Base-by-base conservation (phyloP, 192 early-diverging fungal species). In the Linderina pennispora region DNA sequence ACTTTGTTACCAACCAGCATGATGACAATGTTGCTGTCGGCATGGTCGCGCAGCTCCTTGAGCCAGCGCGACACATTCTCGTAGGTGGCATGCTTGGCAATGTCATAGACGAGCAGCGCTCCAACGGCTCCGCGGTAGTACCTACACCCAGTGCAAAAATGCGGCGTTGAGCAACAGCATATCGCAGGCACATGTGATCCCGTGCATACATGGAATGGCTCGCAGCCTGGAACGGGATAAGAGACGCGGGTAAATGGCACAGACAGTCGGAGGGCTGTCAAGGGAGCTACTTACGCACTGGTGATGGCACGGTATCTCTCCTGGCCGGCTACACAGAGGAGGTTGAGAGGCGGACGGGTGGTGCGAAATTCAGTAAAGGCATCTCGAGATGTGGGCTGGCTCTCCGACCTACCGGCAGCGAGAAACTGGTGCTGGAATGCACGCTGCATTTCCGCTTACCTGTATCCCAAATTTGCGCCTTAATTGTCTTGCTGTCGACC, bases 1-100 rank as follows among this genome's bases (percentile, higher is more conserved):
- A 90, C 87, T 99, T n/a, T 99, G 81, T 99, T 99, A 44, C 94
- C 96, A 14, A 99, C 96, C 45, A 99, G 78, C 91, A 97, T 97
- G 38, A 97, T 96, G 20, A 93, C 89, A 82, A 99, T 99, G 78
- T 97, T 97, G 74, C 79, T 86, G 68, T 94, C 91, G 36, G 91
- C 93, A 62, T 97, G 91, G 71, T 97, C 93, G 36, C 90, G 87
- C 33, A 99, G 78, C 71, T 99, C 96, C 77, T 97, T 96, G 45
- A 99, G 78, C 97, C 97, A 99, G 40, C 92, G 88, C 36, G 83
- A 85, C 15, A 97, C 94, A 64, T 87, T 94, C 65, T 97, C 93
- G 65, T 94, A 99, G 25, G 93, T 94, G 26, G 76, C 63, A 49
- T 93, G 90, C 75, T 96, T 94, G 38, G 97, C 84, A 74, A 99